Evolutionary conservation across 495 filamentous ascomycete species (phyloP).

Genomic region (Trichocladium uniseriatum): DNA sequence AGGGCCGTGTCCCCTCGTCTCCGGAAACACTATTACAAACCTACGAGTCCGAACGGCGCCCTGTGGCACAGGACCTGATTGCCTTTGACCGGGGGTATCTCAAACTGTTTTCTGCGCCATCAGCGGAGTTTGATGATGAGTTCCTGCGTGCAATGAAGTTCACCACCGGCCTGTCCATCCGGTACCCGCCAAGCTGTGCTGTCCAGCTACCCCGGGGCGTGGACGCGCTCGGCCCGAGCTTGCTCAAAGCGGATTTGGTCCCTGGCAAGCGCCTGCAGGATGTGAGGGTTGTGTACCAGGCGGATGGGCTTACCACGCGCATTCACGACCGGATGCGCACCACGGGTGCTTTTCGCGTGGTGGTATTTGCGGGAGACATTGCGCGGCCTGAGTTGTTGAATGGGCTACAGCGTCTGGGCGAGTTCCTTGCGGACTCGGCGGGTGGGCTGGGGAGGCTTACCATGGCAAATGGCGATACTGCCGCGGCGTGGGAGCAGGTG

Average conservation of each 20-base stretch:
- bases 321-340: constrained; percentile 6
- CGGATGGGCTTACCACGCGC: background rate
- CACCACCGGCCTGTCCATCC: constrained; percentile 23
- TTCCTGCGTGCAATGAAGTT: constrained; percentile 30
- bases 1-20: constrained; percentile 36
- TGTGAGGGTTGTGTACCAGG: constrained; percentile 14
- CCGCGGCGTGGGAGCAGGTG: background rate
- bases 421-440: background rate
- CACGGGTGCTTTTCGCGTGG: constrained; percentile 11
- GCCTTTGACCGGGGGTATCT: constrained; percentile 58
- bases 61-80: constrained; percentile 63
- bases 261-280: constrained; percentile 14
- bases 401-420: background rate
- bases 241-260: constrained; percentile 30
- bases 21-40: constrained; percentile 49
- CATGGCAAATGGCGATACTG: background rate
- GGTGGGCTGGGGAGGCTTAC: constrained; percentile 4
- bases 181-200: constrained; percentile 8
- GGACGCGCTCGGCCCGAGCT: constrained; percentile 22
- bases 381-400: background rate
- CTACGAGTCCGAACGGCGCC: constrained; percentile 59
- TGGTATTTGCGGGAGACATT: constrained; percentile 15
- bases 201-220: constrained; percentile 1
- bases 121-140: constrained; percentile 26
- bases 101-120: constrained; percentile 36